Conservation (phyloP, 129 eudicot genomes). For the Flaveria bidentis region DNA sequence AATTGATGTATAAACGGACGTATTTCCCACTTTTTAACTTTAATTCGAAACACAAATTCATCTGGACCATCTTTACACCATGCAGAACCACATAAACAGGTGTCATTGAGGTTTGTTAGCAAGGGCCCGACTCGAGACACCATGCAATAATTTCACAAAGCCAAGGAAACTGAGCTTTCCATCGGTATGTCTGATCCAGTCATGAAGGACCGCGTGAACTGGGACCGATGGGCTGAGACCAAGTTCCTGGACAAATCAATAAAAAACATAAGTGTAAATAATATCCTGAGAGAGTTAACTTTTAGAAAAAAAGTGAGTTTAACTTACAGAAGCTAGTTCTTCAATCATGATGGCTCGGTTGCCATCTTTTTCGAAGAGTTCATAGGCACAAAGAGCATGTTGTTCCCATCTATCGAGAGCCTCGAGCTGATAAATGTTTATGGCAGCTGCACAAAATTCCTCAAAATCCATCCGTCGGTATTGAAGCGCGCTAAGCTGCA, state of each 20-base stretch:
- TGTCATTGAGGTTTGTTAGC: constrained; percentile 63
- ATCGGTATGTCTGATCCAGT: constrained; percentile 96
- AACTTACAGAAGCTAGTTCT: constrained; percentile 88
- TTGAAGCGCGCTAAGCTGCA: constrained; percentile 85
- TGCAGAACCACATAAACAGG: constrained; percentile 17
- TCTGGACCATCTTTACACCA: constrained; percentile 30
- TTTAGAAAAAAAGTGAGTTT: neutral
- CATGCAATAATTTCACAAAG: constrained; percentile 81
- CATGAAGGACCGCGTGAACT: constrained; percentile 84
- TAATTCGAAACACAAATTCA: constrained; percentile 35
- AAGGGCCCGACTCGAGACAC: constrained; percentile 69
- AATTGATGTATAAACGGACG: constrained; percentile 26
- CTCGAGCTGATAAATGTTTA: constrained; percentile 86
- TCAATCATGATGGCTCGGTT: constrained; percentile 85
- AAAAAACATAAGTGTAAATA: neutral
- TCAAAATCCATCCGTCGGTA: constrained; percentile 91
- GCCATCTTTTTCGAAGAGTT: constrained; percentile 88
- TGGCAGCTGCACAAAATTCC: constrained; percentile 93
- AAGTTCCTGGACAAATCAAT: constrained; percentile 63
- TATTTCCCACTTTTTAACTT: constrained; percentile 49
- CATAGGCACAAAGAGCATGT: constrained; percentile 92
- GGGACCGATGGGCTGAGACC: constrained; percentile 89
- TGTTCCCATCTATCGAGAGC: constrained; percentile 96
- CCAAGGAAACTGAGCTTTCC: constrained; percentile 98
- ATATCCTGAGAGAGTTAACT: neutral